Evolutionary conservation across 805 yeast species (phyloP).

Genomic region (Saccharomycopsis sp.): DNA sequence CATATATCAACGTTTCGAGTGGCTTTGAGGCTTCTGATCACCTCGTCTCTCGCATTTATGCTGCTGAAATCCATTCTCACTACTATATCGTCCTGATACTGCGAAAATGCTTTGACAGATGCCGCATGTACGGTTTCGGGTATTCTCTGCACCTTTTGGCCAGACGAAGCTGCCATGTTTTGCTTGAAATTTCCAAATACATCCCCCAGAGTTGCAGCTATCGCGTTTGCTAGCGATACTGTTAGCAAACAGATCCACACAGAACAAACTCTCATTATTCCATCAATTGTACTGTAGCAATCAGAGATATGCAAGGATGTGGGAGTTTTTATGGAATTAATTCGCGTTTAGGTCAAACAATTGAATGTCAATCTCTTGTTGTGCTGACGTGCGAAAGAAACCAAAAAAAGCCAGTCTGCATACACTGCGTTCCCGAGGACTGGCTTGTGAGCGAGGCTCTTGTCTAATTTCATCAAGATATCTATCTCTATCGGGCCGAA

Average conservation of each 20-base stretch:
- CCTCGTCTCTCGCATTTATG: not conserved
- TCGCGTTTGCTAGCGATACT: not conserved
- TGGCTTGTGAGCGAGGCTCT: no score
- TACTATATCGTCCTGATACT: not conserved
- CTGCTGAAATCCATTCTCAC: constrained; percentile 2
- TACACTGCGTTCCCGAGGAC: no score
- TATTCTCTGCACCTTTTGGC: not conserved
- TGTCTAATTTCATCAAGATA: no score
- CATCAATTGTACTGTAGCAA: no score
- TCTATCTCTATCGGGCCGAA: no score
- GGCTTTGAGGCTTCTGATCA: constrained; percentile 20
- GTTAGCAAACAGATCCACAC: not conserved
- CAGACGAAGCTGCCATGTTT: not conserved
- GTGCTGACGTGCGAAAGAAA: no score
- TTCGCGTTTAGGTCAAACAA: no score
- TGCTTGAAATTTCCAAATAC: not conserved
- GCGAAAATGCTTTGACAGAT: not conserved
- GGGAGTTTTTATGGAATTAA: no score
- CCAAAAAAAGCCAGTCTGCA: no score
- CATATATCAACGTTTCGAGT: constrained; percentile 34
- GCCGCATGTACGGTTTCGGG: not conserved
- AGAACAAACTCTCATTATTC: no score
- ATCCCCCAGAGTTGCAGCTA: not conserved
- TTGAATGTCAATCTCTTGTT: no score
- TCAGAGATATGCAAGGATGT: no score